Conservation (phyloP, 441 rosid genomes). For the Populus hybrid region DNA sequence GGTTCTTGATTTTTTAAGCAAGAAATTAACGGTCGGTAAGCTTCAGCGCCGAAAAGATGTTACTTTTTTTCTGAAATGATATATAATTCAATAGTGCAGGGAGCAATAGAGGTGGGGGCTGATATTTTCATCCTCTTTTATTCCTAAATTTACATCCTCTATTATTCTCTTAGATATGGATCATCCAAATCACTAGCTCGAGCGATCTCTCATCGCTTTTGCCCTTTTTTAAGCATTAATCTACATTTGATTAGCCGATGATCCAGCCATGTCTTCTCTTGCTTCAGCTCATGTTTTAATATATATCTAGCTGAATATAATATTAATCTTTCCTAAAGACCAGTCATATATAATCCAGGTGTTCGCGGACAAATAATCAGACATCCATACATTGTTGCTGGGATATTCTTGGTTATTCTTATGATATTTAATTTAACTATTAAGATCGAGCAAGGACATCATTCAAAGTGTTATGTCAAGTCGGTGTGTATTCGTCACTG, state of each 20-base stretch:
- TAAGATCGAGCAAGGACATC: background rate
- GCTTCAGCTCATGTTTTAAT: background rate
- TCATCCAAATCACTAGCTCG: constrained; percentile 13
- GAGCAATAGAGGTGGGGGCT: constrained; percentile 5
- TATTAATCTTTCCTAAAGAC: background rate
- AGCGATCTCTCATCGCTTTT: background rate
- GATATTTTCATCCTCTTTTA: constrained; percentile 22
- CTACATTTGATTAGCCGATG: background rate
- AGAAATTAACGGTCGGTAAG: constrained; percentile 11
- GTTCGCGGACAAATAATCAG: no score
- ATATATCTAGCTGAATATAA: background rate
- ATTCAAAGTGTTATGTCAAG: background rate
- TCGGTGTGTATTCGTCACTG: background rate
- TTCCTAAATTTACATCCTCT: constrained; percentile 7
- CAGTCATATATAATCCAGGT: no score
- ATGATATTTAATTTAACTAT: background rate
- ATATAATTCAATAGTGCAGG: constrained; percentile 28
- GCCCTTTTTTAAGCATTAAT: background rate
- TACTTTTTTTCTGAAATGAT: constrained; percentile 15
- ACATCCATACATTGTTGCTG: no score
- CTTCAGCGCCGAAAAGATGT: constrained; percentile 9
- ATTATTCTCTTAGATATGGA: background rate
- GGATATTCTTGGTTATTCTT: no score
- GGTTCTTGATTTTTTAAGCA: background rate
- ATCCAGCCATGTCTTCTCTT: background rate